Evolutionary conservation across 1,284 basidiomycete genomes (phyloP), one percentile per base, ranked within the genome.

Genomic region (Ceratobasidium sp.): DNA sequence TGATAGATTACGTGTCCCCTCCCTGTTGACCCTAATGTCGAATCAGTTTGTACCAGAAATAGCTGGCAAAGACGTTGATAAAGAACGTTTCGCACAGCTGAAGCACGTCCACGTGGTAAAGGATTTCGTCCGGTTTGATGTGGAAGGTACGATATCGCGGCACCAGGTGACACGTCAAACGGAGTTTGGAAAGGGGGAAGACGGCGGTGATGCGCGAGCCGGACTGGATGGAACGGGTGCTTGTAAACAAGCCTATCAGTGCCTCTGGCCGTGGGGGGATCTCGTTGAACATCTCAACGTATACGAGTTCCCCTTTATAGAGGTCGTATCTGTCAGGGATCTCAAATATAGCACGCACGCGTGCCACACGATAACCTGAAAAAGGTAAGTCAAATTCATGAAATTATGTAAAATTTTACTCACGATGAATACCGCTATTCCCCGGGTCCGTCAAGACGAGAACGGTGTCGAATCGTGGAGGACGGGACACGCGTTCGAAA

Each of bases 131-230:
- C 17, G 42, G 62, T 38, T 48, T 12, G 7, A 26, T 38, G 62
- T 48, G 1, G 66, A 68, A 68, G 10, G 52, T 38, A 17, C 33
- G 56, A 46, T 17, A 76, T 33, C 38, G 38, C 5, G 73, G 73
- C 3, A n/a, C 73, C 2, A 76, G 62, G 38, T 76, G 73, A n/a
- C 73, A 76, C 6, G 71, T 75, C 71, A 75, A 65, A 12, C 44
- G 42, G 23, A 75, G 33, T 15, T 17, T 1, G 23, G 71, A 50
- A 28, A 74, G 71, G 6, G 33, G 56, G n/a, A 65, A 46, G 20
- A 75, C 61, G 15, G 56, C 50, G 15, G 5, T 12, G 1, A 65
- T 26, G 42, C 62, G 42, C 20, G 15, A 10, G 20, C 70, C 57
- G 33, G 50, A 26, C 15, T 28, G 17, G 15, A 26, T 20, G 26